A percentile compares a stretch with the other conserved stretches of the same genome.
Evolutionary conservation across 306 rosid genomes (phyloP).

Genomic region (Cercis canadensis): DNA sequence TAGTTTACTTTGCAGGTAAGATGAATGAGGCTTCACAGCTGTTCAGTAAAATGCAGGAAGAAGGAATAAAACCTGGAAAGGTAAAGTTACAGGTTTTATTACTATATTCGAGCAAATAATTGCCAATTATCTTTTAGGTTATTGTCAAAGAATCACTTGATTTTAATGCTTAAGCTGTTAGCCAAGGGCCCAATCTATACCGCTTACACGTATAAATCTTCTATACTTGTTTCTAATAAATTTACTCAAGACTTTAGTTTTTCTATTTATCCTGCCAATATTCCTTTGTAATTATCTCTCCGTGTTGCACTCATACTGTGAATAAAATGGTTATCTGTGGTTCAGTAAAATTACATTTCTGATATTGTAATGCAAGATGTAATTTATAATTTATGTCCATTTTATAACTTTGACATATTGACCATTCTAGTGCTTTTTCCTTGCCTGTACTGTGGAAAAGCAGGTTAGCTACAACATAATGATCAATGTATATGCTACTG

Average conservation of each 20-base stretch:
- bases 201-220: not conserved
- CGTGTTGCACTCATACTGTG: not conserved
- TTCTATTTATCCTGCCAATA: not conserved
- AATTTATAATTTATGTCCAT: slow-evolving; percentile 11
- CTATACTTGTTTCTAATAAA: not conserved
- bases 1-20: slow-evolving; percentile 61
- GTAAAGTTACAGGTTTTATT: slow-evolving; percentile 44
- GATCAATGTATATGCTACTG: slow-evolving; percentile 79
- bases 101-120: not conserved
- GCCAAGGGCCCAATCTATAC: not conserved
- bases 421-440: slow-evolving; percentile 29
- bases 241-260: not conserved
- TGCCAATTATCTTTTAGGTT: not conserved
- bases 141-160: slow-evolving; percentile 1
- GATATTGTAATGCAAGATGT: not conserved
- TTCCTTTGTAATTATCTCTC: not conserved
- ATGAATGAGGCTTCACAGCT: slow-evolving; percentile 68
- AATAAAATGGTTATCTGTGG: not conserved
- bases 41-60: slow-evolving; percentile 77
- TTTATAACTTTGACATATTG: slow-evolving; percentile 14
- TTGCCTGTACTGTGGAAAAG: slow-evolving; percentile 41
- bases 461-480: slow-evolving; percentile 93
- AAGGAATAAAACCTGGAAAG: slow-evolving; percentile 83
- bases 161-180: slow-evolving; percentile 10
- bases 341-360: slow-evolving; percentile 4